Evolutionary conservation across 208 protist genomes (phyloP).

Genomic region (Leishmania arabica): DNA sequence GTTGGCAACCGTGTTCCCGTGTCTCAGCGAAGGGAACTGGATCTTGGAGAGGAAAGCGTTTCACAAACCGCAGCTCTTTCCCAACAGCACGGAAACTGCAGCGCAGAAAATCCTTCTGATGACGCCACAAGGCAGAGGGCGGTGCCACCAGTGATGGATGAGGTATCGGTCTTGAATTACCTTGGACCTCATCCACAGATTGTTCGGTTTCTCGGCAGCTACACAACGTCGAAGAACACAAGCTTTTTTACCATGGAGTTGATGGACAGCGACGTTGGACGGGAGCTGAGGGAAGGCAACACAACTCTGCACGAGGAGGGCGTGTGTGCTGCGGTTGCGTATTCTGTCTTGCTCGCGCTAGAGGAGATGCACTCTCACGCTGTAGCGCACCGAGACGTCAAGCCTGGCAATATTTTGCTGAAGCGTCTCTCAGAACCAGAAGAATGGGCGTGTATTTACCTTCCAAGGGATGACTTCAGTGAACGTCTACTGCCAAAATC

Average conservation of each 20-base stretch:
- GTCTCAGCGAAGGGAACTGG: conserved; percentile 20
- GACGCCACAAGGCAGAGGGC: not conserved
- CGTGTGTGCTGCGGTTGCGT: conserved; percentile 39
- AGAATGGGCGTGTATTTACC: conserved; percentile 18
- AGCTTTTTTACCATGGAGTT: conserved; percentile 77
- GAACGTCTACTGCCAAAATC: not conserved
- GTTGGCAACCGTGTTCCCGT: not conserved
- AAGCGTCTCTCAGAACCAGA: conserved; percentile 25
- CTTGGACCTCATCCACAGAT: conserved; percentile 73
- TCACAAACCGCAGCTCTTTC: conserved; percentile 30
- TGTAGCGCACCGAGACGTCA: conserved; percentile 80
- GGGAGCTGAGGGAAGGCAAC: conserved; percentile 61
- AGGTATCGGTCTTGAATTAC: conserved; percentile 50
- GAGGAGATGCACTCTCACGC: conserved; percentile 58
- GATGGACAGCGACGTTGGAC: conserved; percentile 79
- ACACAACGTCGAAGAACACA: conserved; percentile 40
- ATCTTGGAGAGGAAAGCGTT: conserved; percentile 41
- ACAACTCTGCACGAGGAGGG: conserved; percentile 42
- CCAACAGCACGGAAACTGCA: conserved; percentile 4
- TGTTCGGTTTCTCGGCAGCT: conserved; percentile 55
- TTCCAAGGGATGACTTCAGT: not conserved
- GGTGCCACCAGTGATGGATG: conserved; percentile 22
- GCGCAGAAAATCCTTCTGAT: not conserved
- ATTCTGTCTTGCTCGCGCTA: conserved; percentile 56
- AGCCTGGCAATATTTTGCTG: conserved; percentile 84